Conservation (phyloP, 1,284 basidiomycete species). For the Fereydounia khargensis region DNA sequence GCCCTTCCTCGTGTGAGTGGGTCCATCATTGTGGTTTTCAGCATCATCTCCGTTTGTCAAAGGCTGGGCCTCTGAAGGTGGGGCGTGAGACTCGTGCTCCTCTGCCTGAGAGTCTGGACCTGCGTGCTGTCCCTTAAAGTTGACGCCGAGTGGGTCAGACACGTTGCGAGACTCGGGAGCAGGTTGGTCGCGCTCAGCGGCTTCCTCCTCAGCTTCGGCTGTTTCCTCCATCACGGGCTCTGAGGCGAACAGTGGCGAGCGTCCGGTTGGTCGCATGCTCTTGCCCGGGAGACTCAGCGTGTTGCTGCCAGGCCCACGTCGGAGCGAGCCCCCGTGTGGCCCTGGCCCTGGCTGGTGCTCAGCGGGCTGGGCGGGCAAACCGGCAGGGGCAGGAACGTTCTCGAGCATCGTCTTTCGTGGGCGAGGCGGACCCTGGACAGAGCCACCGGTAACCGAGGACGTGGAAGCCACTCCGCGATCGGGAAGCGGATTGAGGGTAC, state of each 20-base stretch:
- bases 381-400: constrained; percentile 24
- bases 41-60: too few relatives aligned
- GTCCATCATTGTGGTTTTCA: too few relatives aligned
- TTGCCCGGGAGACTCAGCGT: background rate
- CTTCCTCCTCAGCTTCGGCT: constrained; percentile 12
- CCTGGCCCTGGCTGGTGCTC: background rate
- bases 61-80: too few relatives aligned
- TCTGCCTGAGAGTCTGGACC: too few relatives aligned
- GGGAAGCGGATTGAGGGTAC: constrained; percentile 87
- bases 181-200: too few relatives aligned
- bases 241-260: constrained; percentile 30
- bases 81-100: too few relatives aligned
- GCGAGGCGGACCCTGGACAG: constrained; percentile 15
- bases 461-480: constrained; percentile 29
- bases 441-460: constrained; percentile 11
- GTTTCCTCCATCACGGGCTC: constrained; percentile 23
- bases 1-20: too few relatives aligned
- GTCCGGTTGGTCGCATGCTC: background rate
- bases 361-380: background rate
- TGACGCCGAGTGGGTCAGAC: too few relatives aligned
- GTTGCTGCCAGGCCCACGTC: constrained; percentile 2
- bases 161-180: too few relatives aligned
- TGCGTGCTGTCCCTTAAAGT: too few relatives aligned
- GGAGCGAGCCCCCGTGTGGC: constrained; percentile 21
- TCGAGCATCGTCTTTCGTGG: constrained; percentile 39